A percentile compares a stretch with the other conserved stretches of the same genome.
phyloP scores from a whole-genome alignment of 2,329 filamentous ascomycete genomes.

The Fusarium torulosum region DNA sequence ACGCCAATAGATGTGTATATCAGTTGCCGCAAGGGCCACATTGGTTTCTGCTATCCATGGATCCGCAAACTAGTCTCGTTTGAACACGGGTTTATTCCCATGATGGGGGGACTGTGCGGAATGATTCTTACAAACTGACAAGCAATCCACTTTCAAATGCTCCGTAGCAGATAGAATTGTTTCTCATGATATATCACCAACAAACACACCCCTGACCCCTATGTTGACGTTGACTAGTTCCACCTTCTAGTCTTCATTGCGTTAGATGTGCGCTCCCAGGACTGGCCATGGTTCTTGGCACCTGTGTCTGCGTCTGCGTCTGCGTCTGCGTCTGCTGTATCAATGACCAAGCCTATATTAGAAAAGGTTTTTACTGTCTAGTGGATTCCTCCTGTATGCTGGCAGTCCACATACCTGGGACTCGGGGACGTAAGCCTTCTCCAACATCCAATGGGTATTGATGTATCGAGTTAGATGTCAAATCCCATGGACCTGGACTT shows the following conservation, averaged over 20 bases:
- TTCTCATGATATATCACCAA: not conserved
- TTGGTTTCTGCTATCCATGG: not conserved
- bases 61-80: conserved; percentile 23
- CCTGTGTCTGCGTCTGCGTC: too few relatives aligned
- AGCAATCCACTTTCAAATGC: not conserved
- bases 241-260: not conserved
- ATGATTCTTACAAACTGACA: not conserved
- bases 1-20: conserved; percentile 30
- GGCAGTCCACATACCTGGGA: not conserved
- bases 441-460: not conserved
- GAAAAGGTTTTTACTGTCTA: not conserved
- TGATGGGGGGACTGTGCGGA: conserved; percentile 1
- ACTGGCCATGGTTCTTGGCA: not conserved
- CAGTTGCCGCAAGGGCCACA: conserved; percentile 17
- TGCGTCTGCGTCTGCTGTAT: not conserved
- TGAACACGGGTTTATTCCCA: conserved; percentile 15
- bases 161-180: not conserved
- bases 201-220: not conserved
- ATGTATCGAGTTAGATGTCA: not conserved
- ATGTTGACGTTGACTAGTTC: not conserved
- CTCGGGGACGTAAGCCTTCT: not conserved
- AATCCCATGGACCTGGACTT: not conserved
- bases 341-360: not conserved
- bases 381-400: not conserved
- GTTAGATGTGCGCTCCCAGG: too few relatives aligned